Evolutionary conservation across 371 early-diverging fungal genomes (phyloP), one percentile per base, ranked within the genome.

Genomic region (Mortierella polycephala): DNA sequence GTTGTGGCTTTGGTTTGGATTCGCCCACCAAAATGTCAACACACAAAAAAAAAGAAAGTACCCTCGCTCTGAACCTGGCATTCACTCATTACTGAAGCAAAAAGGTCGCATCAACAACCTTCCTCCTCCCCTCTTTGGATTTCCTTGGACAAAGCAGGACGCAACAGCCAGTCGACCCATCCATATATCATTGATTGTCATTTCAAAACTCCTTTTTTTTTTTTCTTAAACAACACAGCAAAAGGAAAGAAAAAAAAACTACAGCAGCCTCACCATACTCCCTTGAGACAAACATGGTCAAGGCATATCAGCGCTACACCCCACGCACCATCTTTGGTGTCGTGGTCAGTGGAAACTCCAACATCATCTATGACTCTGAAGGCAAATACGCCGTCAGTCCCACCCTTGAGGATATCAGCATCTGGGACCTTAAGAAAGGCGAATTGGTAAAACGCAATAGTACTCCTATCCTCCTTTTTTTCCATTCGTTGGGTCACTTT

Each of bases 401-500:
- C 37, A 90, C 94, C 0, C 88, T 98, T 18, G 96, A 97, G 83
- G 87, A 90, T 66, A 91, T 96, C 53, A 81, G 86, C 51, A 82
- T 96, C 14, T 97, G 96, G 96, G 93, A 97, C 83, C 83, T 94
- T 41, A 92, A 94, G 75, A 93, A 90, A 80, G 98, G 96, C 47
- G 86, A 84, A 37, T 81, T 90, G 85, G 91, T 93, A 80, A 49
- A 40, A n/a, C 16, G 7, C n/a, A 20, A 50, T 13, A 46, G 1
- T 16, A 4, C 46, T 66, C 16, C 14, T 20, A 8, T 39, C 51
- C 42, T 49, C 8, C n/a, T n/a, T n/a, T n/a, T n/a, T n/a, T n/a
- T 14, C 16, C 50, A 37, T 41, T 46, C 30, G 39, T 54, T 41
- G 46, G 23, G 7, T 57, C 50, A n/a, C 10, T 8, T 56, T 13